Percentiles rank a stretch among this genome's conserved stretches.
Evolutionary conservation across 2,329 filamentous ascomycete species (phyloP).

Genomic region (Teratosphaeria destructans): DNA sequence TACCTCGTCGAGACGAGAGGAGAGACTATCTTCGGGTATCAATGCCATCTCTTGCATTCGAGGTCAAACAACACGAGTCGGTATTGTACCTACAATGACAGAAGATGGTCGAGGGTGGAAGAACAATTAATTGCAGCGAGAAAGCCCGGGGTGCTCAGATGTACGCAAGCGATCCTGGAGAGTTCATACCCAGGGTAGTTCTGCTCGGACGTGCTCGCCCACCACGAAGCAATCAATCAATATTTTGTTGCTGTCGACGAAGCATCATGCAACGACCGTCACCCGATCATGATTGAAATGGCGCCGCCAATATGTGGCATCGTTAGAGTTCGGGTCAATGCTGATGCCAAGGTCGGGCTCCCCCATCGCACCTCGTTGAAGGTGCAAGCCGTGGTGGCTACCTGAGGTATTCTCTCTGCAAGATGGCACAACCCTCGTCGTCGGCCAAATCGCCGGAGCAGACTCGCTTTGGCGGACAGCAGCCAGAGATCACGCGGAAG

Average conservation of each 20-base stretch:
- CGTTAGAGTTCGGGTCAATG: not conserved
- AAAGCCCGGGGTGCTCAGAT: not conserved
- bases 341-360: not conserved
- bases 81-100: too few relatives aligned
- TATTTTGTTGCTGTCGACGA: too few relatives aligned
- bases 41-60: too few relatives aligned
- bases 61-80: too few relatives aligned
- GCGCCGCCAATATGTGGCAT: not conserved
- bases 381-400: not conserved
- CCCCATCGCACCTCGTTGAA: not conserved
- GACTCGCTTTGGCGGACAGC: not conserved
- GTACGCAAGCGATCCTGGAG: not conserved
- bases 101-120: too few relatives aligned
- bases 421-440: not conserved
- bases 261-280: not conserved
- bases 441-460: not conserved
- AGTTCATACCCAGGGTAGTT: not conserved
- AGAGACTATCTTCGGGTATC: not conserved
- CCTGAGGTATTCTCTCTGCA: not conserved
- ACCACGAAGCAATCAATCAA: not conserved
- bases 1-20: not conserved
- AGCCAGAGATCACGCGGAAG: slow-evolving; percentile 20
- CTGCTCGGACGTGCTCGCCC: not conserved
- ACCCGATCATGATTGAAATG: not conserved
- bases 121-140: not conserved